Conservation (phyloP, 1,284 basidiomycete species). For the Mycena sp. region DNA sequence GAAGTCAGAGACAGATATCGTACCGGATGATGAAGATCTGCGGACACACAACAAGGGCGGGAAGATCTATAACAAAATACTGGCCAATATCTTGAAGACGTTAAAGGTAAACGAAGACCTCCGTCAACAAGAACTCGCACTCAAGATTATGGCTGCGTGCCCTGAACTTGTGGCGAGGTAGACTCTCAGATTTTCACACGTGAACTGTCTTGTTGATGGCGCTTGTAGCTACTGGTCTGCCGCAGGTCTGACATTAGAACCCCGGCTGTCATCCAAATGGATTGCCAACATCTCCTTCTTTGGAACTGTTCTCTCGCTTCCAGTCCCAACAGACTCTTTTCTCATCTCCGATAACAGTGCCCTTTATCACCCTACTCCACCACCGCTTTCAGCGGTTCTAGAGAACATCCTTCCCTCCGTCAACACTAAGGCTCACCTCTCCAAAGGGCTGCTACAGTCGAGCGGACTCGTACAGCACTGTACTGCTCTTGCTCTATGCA, state of each 20-base stretch:
- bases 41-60: slow-evolving; percentile 41
- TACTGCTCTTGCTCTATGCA: slow-evolving; percentile 77
- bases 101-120: slow-evolving; percentile 87
- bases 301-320: slow-evolving; percentile 79
- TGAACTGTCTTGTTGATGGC: slow-evolving; percentile 20
- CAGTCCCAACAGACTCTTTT: slow-evolving; percentile 75
- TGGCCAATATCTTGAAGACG: slow-evolving; percentile 77
- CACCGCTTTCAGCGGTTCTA: slow-evolving; percentile 73
- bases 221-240: slow-evolving; percentile 77
- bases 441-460: slow-evolving; percentile 80
- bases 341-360: slow-evolving; percentile 53
- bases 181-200: slow-evolving; percentile 28
- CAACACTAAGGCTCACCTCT: slow-evolving; percentile 74
- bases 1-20: slow-evolving; percentile 48
- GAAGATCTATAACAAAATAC: slow-evolving; percentile 86
- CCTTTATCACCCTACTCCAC: slow-evolving; percentile 74
- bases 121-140: slow-evolving; percentile 85
- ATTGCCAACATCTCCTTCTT: slow-evolving; percentile 88
- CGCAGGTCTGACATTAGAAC: slow-evolving; percentile 83
- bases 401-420: slow-evolving; percentile 82
- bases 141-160: slow-evolving; percentile 82
- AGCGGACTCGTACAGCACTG: slow-evolving; percentile 85
- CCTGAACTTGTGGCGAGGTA: slow-evolving; percentile 88
- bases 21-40: slow-evolving; percentile 45
- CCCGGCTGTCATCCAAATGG: slow-evolving; percentile 89